These are phyloP conservation scores for Stemphylium vesicarium DNA, from an alignment of 2,329 filamentous ascomycete genomes.

Conservation along the genomic window DNA sequence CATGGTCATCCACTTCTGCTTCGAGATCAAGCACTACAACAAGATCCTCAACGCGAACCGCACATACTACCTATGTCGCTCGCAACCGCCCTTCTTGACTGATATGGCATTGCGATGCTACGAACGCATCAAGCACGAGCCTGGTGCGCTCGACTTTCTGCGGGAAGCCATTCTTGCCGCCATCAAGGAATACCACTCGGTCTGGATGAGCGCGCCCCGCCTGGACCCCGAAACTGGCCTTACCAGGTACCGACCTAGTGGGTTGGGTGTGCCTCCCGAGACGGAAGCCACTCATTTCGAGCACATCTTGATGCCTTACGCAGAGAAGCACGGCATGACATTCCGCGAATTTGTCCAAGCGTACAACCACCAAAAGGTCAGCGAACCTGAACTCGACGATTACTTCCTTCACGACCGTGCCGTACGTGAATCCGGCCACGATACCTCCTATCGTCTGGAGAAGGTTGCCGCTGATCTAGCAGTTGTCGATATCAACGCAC, in stretches of 20 bases:
- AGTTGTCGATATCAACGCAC: slow-evolving; percentile 91
- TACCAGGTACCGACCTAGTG: slow-evolving; percentile 83
- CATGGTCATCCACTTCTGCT: slow-evolving; percentile 97
- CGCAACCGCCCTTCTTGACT: slow-evolving; percentile 94
- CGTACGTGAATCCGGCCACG: slow-evolving; percentile 94
- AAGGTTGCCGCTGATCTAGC: slow-evolving; percentile 80
- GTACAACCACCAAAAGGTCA: slow-evolving; percentile 77
- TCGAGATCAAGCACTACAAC: slow-evolving; percentile 97
- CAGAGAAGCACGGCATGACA: slow-evolving; percentile 79
- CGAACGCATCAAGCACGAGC: slow-evolving; percentile 88
- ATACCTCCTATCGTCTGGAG: slow-evolving; percentile 93
- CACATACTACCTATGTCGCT: slow-evolving; percentile 92
- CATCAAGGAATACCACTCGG: slow-evolving; percentile 94
- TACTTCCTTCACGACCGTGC: slow-evolving; percentile 97
- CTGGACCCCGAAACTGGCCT: slow-evolving; percentile 79
- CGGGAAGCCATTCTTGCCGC: slow-evolving; percentile 81
- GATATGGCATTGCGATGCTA: slow-evolving; percentile 96
- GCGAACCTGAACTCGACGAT: slow-evolving; percentile 87
- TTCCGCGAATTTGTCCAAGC: slow-evolving; percentile 86
- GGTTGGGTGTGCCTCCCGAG: slow-evolving; percentile 86
- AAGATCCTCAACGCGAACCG: slow-evolving; percentile 98
- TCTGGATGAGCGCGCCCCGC: slow-evolving; percentile 78
- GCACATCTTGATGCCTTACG: slow-evolving; percentile 81
- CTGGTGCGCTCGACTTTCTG: slow-evolving; percentile 80
- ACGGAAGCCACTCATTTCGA: slow-evolving; percentile 87